Evolutionary conservation across 441 rosid genomes (phyloP).

Genomic region (Erodium texanum): DNA sequence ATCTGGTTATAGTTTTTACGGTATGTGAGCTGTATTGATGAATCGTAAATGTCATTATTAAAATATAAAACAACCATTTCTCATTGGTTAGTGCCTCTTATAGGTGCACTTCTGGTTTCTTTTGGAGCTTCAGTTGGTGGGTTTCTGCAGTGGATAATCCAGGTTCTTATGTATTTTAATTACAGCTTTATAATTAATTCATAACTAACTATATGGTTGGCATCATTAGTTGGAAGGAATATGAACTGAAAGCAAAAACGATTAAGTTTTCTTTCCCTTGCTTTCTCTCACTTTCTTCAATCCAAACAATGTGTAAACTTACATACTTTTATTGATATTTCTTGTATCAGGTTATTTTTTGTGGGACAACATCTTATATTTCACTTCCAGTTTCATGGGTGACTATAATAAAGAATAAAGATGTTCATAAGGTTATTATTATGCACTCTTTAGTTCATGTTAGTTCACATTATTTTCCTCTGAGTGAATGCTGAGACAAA

Average conservation of each 20-base stretch:
- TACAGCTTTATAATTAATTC: neutral
- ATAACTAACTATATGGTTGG: neutral
- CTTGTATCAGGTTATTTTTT: constrained; percentile 2
- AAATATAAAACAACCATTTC: neutral
- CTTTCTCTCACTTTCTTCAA: neutral
- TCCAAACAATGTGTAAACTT: constrained; percentile 4
- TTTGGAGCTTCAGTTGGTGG: constrained; percentile 1
- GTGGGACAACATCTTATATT: constrained; percentile 1
- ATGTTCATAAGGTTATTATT: constrained; percentile 1
- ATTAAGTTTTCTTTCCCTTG: neutral
- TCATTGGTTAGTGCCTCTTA: neutral
- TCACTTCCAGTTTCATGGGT: neutral
- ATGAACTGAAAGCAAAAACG: neutral
- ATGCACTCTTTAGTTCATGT: neutral
- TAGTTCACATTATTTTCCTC: neutral
- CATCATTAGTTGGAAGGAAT: neutral
- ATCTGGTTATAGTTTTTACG: neutral
- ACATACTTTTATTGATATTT: neutral
- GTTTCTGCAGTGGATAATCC: constrained; percentile 6
- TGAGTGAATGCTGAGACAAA: neutral
- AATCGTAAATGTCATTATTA: neutral
- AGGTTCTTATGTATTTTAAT: constrained; percentile 5
- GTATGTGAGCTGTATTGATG: neutral
- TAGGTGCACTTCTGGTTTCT: constrained; percentile 5
- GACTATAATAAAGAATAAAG: constrained; percentile 4